Evolutionary conservation across 176 grass and related monocot species (phyloP).

Genomic region (Juncus effusus): DNA sequence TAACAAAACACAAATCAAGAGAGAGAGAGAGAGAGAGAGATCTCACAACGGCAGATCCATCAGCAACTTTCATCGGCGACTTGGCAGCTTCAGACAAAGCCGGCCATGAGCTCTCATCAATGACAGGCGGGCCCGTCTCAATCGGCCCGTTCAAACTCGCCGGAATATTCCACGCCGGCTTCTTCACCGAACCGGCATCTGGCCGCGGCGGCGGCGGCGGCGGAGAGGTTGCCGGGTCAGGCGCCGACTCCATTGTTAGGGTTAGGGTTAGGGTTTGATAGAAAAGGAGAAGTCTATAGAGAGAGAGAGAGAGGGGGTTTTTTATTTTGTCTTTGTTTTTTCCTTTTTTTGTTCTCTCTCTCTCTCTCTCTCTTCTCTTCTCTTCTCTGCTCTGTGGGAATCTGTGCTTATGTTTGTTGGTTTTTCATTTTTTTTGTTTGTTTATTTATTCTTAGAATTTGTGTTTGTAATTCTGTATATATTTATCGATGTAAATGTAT

Average conservation of each 20-base stretch:
- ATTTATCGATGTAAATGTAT: too few species aligned
- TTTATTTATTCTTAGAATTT: too few species aligned
- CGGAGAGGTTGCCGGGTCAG: constrained; percentile 19
- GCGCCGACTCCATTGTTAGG: constrained; percentile 14
- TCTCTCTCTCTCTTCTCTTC: constrained; percentile 2
- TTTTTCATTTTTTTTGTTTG: too few species aligned
- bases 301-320: constrained; percentile 15
- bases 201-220: not conserved
- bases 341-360: not conserved
- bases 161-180: constrained; percentile 27
- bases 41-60: constrained; percentile 28
- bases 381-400: not conserved
- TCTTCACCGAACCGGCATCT: constrained; percentile 7
- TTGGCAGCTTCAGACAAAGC: constrained; percentile 27
- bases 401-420: too few species aligned
- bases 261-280: constrained; percentile 30
- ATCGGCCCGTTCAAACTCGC: not conserved
- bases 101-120: constrained; percentile 25
- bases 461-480: too few species aligned
- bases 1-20: constrained; percentile 11
- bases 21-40: not conserved
- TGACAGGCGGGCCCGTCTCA: constrained; percentile 11
- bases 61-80: constrained; percentile 16
- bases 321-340: constrained; percentile 10
- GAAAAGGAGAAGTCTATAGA: not conserved